Conservation (phyloP, 441 rosid species). For the Dalechampia spathulata region DNA sequence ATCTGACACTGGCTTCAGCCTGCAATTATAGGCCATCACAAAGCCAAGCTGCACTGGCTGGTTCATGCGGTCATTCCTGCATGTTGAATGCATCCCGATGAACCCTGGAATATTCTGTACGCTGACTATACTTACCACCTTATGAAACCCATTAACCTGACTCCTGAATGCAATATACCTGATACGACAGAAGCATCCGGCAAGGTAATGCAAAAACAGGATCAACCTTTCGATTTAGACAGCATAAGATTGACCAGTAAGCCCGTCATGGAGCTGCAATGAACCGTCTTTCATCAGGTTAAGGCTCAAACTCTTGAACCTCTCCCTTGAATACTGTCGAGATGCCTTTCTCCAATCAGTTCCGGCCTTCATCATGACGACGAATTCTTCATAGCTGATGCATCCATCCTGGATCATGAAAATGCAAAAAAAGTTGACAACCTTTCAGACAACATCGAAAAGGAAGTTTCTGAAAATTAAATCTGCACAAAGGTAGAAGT, state of each 20-base stretch:
- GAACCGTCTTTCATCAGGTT: constrained; percentile 97
- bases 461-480: background rate
- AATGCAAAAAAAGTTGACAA: background rate
- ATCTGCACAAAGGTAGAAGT: background rate
- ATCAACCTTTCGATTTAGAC: constrained; percentile 33
- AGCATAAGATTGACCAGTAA: constrained; percentile 68
- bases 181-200: constrained; percentile 11
- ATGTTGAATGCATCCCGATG: constrained; percentile 9
- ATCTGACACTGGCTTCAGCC: no score
- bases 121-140: constrained; percentile 5
- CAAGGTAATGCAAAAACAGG: constrained; percentile 11
- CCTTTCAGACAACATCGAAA: background rate
- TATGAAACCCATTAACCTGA: constrained; percentile 1
- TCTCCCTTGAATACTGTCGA: constrained; percentile 94
- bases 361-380: constrained; percentile 94
- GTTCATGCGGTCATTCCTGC: constrained; percentile 12
- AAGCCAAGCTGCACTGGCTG: constrained; percentile 5
- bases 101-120: constrained; percentile 7
- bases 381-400: constrained; percentile 90
- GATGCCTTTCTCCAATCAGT: constrained; percentile 99
- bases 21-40: no score
- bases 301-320: constrained; percentile 90
- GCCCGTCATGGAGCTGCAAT: constrained; percentile 75
- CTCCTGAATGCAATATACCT: constrained; percentile 3
- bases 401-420: constrained; percentile 55